Evolutionary conservation across 148 eudicot species (phyloP), one percentile per base, ranked within the genome.

Genomic region (Chenopodium berlandieri): DNA sequence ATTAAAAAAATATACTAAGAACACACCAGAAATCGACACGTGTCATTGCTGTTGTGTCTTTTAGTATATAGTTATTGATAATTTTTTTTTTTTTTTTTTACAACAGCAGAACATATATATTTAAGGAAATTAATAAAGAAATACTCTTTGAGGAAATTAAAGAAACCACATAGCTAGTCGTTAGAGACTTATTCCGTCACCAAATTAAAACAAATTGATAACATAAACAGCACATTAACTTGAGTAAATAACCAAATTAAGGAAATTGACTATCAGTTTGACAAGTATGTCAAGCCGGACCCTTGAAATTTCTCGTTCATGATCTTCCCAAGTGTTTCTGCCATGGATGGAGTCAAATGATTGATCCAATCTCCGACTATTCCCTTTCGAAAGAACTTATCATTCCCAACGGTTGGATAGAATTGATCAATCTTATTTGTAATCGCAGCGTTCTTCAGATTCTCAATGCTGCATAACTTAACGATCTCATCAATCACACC

Each of bases 291-390:
- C 22, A 84, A 81, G 20, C 89, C 90, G 20, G 88, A 79, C 4
- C 85, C 90, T 50, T 31, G 79, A 44, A 90, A 74, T 68, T 86
- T 89, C 23, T 89, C 88, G 37, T 89, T 82, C 88, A 84, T 87
- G 31, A 86, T 34, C n/a, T 83, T 78, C 31, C 37, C 48, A 62
- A 88, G 71, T 19, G 79, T 71, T 73, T 86, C 86, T 31, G 71
- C 85, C 93, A 90, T 86, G 37, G 17, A 32, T 14, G 77, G 82
- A 40, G 63, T 72, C 19, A 80, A 25, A 73, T 80, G 27, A 46
- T 80, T 80, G 37, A 73, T 54, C 82, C 82, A 80, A 80, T 80
- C 82, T 44, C 82, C 82, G 23, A 47, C 62, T 25, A 73, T 82
- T 0, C 89, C 93, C 78, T 82, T 79, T 76, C 89, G 76, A 52